phyloP scores from a whole-genome alignment of 345 rosid genomes.

The Passiflora organensis region DNA sequence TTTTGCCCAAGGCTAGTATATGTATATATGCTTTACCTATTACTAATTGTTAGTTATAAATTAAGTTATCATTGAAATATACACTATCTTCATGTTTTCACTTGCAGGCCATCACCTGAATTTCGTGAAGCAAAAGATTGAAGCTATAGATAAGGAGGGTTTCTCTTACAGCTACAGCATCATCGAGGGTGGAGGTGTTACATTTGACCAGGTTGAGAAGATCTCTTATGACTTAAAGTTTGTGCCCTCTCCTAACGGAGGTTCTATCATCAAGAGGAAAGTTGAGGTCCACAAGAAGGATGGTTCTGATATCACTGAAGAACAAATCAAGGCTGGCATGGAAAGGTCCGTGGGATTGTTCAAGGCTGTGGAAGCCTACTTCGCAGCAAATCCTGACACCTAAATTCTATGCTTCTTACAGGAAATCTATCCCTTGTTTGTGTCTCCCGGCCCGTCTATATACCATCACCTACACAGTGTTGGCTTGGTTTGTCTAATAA shows the following conservation, averaged over 20 bases:
- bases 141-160: not conserved
- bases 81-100: no score
- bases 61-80: no score
- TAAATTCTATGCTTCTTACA: no score
- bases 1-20: not conserved
- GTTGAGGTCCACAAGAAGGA: no score
- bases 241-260: conserved; percentile 1
- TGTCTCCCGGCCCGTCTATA: no score
- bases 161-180: not conserved
- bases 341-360: conserved; percentile 1
- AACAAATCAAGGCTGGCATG: not conserved
- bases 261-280: conserved; percentile 2
- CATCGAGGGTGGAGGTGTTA: not conserved
- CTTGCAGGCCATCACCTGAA: no score
- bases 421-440: no score
- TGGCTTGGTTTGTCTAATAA: no score
- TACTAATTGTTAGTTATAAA: no score
- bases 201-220: not conserved
- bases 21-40: no score
- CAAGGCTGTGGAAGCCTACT: conserved; percentile 4
- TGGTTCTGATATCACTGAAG: not conserved
- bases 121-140: conserved; percentile 1
- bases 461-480: no score
- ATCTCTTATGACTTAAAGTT: not conserved
- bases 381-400: not conserved